These are phyloP conservation scores for Gossypium herbaceum DNA, from an alignment of 345 rosid genomes.

Conservation along the genomic window DNA sequence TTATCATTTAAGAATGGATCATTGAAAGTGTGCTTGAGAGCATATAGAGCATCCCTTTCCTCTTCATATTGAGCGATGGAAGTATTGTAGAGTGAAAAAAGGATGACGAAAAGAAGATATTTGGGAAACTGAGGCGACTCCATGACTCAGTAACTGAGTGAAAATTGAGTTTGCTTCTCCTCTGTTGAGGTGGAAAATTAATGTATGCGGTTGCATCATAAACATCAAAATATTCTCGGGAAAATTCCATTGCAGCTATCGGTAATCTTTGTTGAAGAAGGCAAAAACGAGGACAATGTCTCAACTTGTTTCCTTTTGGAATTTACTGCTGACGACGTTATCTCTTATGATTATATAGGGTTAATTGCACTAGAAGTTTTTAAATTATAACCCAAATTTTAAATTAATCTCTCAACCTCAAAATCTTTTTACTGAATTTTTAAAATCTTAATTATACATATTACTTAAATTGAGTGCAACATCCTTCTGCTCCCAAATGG, in stretches of 20 bases:
- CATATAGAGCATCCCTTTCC: constrained; percentile 35
- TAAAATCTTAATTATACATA: no score
- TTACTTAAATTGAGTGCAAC: no score
- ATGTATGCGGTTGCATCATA: constrained; percentile 7
- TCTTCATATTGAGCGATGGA: constrained; percentile 9
- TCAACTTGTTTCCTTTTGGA: neutral
- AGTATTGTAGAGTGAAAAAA: neutral
- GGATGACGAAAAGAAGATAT: neutral
- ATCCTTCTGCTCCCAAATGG: neutral
- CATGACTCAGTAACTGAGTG: constrained; percentile 18
- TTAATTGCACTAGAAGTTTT: no score
- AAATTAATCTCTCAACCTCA: no score
- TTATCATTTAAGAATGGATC: constrained; percentile 33
- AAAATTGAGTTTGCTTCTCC: neutral
- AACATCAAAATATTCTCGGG: constrained; percentile 19
- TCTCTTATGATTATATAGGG: neutral
- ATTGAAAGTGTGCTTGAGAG: constrained; percentile 35
- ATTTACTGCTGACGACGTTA: constrained; percentile 12
- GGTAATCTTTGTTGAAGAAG: constrained; percentile 17
- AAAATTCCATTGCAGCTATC: constrained; percentile 26
- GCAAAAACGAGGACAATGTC: constrained; percentile 23
- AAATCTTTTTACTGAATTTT: no score
- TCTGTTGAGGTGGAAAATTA: neutral
- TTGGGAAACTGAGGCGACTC: constrained; percentile 2
- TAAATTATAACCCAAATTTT: no score